Percentiles rank a stretch among this genome's conserved stretches.
phyloP scores from a whole-genome alignment of 2,329 filamentous ascomycete genomes.

The Claviceps digitariae region DNA sequence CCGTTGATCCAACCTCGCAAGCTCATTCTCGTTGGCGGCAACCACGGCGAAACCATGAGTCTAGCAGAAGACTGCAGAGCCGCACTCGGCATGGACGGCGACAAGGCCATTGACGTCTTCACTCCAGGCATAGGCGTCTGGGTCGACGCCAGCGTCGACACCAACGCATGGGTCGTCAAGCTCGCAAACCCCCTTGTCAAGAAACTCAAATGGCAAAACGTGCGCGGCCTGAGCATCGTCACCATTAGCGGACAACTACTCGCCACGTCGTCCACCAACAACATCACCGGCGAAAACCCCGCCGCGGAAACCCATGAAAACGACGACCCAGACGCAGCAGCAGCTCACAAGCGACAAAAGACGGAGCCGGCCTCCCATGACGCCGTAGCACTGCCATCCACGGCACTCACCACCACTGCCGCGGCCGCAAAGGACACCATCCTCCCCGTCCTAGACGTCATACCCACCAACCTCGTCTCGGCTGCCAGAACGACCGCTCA shows the following conservation, averaged over 20 bases:
- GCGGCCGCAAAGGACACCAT: conserved; percentile 9
- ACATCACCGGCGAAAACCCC: conserved; percentile 31
- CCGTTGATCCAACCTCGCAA: conserved; percentile 90
- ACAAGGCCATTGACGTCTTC: conserved; percentile 56
- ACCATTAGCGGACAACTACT: conserved; percentile 68
- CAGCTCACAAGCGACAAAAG: conserved; percentile 35
- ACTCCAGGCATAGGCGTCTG: conserved; percentile 60
- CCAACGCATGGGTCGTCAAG: conserved; percentile 92
- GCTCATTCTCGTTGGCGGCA: conserved; percentile 80
- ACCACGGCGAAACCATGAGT: conserved; percentile 59
- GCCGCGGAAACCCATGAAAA: not conserved
- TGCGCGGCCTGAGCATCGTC: conserved; percentile 78
- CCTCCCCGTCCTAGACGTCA: conserved; percentile 38
- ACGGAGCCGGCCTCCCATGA: conserved; percentile 21
- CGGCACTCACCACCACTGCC: conserved; percentile 1
- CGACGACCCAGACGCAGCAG: conserved; percentile 33
- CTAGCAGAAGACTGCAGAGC: conserved; percentile 71
- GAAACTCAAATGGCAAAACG: conserved; percentile 86
- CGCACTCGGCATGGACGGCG: conserved; percentile 38
- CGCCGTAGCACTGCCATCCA: conserved; percentile 10
- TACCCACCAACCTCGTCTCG: conserved; percentile 49
- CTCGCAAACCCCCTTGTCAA: conserved; percentile 74
- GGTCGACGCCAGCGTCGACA: conserved; percentile 89
- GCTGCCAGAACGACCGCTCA: conserved; percentile 66
- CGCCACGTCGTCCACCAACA: conserved; percentile 13